Conservation (phyloP, 805 yeast species). For the Kodamaea neixiangensis region DNA sequence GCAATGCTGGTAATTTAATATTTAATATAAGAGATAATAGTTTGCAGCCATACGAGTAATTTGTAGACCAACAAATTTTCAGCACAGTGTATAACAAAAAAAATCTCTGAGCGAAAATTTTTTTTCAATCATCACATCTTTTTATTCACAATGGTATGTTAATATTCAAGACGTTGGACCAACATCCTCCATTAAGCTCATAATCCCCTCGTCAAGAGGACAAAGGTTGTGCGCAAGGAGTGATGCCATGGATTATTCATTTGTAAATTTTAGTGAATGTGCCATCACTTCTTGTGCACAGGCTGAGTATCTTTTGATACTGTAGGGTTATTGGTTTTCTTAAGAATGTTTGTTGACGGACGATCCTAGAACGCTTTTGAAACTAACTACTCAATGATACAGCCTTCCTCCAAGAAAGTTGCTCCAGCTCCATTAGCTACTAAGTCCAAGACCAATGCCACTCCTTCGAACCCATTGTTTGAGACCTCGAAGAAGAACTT, state of each 20-base stretch:
- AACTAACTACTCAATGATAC: constrained; percentile 21
- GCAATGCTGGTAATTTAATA: constrained; percentile 3
- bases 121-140: neutral
- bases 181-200: constrained; percentile 20
- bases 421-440: constrained; percentile 50
- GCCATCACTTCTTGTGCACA: constrained; percentile 25
- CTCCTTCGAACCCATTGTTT: constrained; percentile 33
- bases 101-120: constrained; percentile 4
- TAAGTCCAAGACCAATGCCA: constrained; percentile 30
- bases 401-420: constrained; percentile 39
- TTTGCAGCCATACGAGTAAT: constrained; percentile 2
- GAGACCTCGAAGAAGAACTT: constrained; percentile 85
- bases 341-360: constrained; percentile 17
- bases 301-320: constrained; percentile 28
- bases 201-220: constrained; percentile 8
- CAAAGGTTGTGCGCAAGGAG: constrained; percentile 19
- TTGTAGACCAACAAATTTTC: neutral
- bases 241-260: constrained; percentile 15
- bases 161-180: constrained; percentile 17
- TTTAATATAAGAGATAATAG: neutral
- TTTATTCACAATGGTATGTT: constrained; percentile 19
- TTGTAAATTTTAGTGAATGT: constrained; percentile 13
- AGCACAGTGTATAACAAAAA: neutral
- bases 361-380: constrained; percentile 16
- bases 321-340: constrained; percentile 22